phyloP scores from a whole-genome alignment of 2,329 filamentous ascomycete genomes.

The Nothopassalora personata region DNA sequence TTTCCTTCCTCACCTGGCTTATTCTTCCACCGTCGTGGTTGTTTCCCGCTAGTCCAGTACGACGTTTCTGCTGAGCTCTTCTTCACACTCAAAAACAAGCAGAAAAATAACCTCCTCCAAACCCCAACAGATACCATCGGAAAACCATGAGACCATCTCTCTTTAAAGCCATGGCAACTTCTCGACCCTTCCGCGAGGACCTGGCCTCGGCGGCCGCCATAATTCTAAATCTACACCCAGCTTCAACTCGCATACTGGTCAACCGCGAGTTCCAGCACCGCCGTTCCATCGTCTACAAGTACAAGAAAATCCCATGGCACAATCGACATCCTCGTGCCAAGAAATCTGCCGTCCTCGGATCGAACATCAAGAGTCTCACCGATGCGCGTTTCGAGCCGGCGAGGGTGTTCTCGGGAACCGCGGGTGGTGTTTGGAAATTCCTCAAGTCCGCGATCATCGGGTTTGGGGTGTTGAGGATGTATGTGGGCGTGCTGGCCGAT shows the following conservation, averaged over 20 bases:
- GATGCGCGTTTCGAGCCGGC: background rate
- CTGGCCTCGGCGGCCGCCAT: no score
- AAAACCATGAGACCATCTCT: no score
- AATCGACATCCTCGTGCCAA: background rate
- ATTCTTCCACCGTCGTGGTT: background rate
- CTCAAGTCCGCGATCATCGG: background rate
- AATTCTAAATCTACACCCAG: no score
- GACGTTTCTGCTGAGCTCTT: no score
- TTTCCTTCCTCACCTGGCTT: background rate
- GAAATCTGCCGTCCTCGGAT: background rate
- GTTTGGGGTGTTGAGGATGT: background rate
- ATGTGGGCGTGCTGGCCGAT: background rate
- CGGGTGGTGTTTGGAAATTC: background rate
- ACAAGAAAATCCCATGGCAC: background rate
- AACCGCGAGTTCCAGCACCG: background rate
- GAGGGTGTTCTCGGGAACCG: background rate
- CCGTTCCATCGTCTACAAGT: background rate
- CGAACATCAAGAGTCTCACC: background rate
- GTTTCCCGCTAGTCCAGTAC: background rate
- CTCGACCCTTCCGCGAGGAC: no score
- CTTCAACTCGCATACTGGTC: background rate
- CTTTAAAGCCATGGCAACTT: no score
- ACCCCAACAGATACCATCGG: no score
- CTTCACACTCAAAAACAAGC: no score
- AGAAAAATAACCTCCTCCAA: no score